Evolutionary conservation across 352 stramenopile genomes (phyloP), one percentile per base, ranked within the genome.

Genomic region (Phytophthora uliginosa): DNA sequence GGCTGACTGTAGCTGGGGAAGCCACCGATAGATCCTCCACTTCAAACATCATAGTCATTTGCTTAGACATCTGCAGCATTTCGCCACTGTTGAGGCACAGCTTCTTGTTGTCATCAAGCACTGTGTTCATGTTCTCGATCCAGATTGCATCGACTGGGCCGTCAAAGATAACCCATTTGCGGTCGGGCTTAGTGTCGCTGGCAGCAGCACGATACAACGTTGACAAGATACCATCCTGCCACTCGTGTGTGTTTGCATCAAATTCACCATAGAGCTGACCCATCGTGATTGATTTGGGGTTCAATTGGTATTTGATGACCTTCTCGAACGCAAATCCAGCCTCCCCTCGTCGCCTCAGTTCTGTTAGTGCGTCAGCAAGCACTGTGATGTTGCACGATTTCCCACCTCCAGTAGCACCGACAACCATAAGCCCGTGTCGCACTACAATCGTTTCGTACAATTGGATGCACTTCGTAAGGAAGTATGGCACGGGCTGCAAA

Each of bases 21-120:
- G 96, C 96, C 2, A 98, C 95, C 0, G 86, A 95, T 1, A 99
- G 78, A 62, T 99, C 96, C 71, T 98, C 95, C n/a, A 98, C 92
- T 74, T 99, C 96, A 60, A 99, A 99, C 94, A 99, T 98, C 96
- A 99, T 98, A 7, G 94, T 98, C 96, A 99, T 99, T 45, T 98
- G 84, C 47, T 94, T 87, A 4, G 90, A 97, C 95, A 99, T 99
- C 66, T 98, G 95, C 47, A 99, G 81, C 75, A 98, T 98, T 78
- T 99, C 95, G 4, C 96, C 96, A 60, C 85, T 98, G 55, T 97
- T 98, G 3, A 99, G 76, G 60, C 94, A 98, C 1, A 99, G 76
- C 67, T 98, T 98, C 75, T 99, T 98, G 83, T 98, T 98, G 69
- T 98, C 95, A 59, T 98, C 95, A 17, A 99, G 85, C 47, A 98